Conservation (phyloP, 148 eudicot genomes). For the Oxyria digyna region DNA sequence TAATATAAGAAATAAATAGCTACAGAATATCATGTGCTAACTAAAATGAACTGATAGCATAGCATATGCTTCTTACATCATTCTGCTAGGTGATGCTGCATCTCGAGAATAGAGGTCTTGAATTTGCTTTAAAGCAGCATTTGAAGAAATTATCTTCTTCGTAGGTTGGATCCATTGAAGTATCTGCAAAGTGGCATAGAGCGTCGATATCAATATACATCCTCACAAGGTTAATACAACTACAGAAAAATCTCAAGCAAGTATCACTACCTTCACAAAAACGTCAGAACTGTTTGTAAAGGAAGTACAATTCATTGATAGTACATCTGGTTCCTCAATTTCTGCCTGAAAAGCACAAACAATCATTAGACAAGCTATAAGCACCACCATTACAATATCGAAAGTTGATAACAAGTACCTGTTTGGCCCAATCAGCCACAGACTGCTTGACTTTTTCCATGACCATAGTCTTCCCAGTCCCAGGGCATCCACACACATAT, state of each 20-base stretch:
- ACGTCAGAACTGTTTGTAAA: slow-evolving; percentile 54
- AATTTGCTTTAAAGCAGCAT: slow-evolving; percentile 51
- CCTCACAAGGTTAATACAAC: slow-evolving; percentile 1
- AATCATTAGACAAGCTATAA: background rate
- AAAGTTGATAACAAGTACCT: slow-evolving; percentile 27
- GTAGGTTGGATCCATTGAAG: slow-evolving; percentile 35
- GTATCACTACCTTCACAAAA: slow-evolving; percentile 63
- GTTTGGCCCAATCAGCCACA: slow-evolving; percentile 48
- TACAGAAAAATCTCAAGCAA: background rate
- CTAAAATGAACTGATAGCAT: background rate
- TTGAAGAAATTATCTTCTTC: slow-evolving; percentile 34
- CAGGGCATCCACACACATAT: slow-evolving; percentile 81
- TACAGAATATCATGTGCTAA: background rate
- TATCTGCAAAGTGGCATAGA: slow-evolving; percentile 33
- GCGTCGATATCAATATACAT: background rate
- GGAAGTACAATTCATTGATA: slow-evolving; percentile 76
- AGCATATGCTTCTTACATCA: slow-evolving; percentile 63
- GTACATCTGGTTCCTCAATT: slow-evolving; percentile 50
- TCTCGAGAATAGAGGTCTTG: slow-evolving; percentile 50
- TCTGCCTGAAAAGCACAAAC: slow-evolving; percentile 65
- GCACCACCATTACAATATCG: background rate
- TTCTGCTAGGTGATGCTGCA: slow-evolving; percentile 29
- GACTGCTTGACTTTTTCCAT: slow-evolving; percentile 60
- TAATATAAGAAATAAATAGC: background rate
- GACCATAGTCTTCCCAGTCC: slow-evolving; percentile 82